phyloP scores from a whole-genome alignment of 805 yeast species.

The Candida namnaoensis region DNA sequence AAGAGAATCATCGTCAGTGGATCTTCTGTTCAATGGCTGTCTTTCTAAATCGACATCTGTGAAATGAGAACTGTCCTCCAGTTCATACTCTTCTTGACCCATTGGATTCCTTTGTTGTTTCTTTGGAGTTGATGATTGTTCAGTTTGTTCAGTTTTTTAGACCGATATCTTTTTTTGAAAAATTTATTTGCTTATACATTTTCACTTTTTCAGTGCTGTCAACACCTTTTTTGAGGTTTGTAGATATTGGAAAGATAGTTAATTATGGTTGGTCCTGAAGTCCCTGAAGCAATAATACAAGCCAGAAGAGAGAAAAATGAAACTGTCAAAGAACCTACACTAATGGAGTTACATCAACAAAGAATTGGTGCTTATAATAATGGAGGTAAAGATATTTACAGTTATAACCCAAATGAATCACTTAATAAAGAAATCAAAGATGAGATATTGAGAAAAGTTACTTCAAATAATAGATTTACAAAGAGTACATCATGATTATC shows the following conservation, averaged over 20 bases:
- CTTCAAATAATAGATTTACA: background rate
- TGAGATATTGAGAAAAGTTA: conserved; percentile 1
- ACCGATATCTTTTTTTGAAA: too few relatives aligned
- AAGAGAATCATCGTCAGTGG: background rate
- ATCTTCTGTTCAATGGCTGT: background rate
- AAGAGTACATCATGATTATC: background rate
- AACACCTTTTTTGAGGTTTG: too few relatives aligned
- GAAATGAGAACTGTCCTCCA: background rate
- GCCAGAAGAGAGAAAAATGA: background rate
- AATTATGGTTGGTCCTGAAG: conserved; percentile 1
- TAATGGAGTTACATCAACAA: background rate
- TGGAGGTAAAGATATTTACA: background rate
- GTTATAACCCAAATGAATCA: background rate
- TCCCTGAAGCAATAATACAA: background rate
- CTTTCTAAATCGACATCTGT: background rate
- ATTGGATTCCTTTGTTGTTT: too few relatives aligned
- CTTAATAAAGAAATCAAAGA: background rate
- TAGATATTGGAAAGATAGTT: too few relatives aligned
- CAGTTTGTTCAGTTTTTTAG: too few relatives aligned
- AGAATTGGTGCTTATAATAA: background rate
- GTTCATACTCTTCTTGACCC: background rate
- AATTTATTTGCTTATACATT: too few relatives aligned
- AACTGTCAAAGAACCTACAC: background rate
- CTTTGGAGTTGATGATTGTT: background rate
- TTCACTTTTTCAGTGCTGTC: too few relatives aligned